Evolutionary conservation across 129 eudicot genomes (phyloP), one percentile per base, ranked within the genome.

Genomic region (Helichrysum umbraculigerum): DNA sequence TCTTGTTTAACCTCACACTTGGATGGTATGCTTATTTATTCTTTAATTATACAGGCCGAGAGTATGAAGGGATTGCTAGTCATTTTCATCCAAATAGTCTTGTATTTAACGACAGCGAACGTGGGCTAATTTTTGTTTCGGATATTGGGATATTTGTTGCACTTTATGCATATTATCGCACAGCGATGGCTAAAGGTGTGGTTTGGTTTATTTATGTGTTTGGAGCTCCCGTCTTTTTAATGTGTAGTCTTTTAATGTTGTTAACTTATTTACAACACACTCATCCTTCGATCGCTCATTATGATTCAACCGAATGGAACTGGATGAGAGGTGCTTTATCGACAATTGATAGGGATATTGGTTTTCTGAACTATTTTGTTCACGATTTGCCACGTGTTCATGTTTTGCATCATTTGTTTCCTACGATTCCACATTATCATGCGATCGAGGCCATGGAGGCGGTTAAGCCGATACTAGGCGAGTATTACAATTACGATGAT

Each of bases 331-430:
- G 78, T 17, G 79, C 84, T 52, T 51, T 80, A 6, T 69, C 70
- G 9, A 68, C 76, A 4, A 61, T 80, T 12, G 84, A 80, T 21
- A 68, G 80, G 68, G 84, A 80, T 19, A 61, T 73, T 0, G 84
- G 84, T 2, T 35, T 80, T 42, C 22, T 80, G 59, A 79, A 79
- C 74, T 72, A 34, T 8, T 52, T 80, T 7, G 74, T 80, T 1
- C 79, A 80, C 12, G 54, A 74, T 19, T 37, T 74, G 19, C 60
- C 79, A 1, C 70, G 66, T 11, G 14, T 64, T 75, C 84, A 81
- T 47, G 84, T 81, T 25, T 42, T 74, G n/a, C 84, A 81, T 73
- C 84, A 81, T 47, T 56, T 81, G 16, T 66, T 81, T 66, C 78
- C 84, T 1, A 14, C 60, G 35, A 81, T 81, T 54, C 81, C 81